phyloP scores from a whole-genome alignment of 2,329 filamentous ascomycete genomes.

The Aspergillus vadensis region DNA sequence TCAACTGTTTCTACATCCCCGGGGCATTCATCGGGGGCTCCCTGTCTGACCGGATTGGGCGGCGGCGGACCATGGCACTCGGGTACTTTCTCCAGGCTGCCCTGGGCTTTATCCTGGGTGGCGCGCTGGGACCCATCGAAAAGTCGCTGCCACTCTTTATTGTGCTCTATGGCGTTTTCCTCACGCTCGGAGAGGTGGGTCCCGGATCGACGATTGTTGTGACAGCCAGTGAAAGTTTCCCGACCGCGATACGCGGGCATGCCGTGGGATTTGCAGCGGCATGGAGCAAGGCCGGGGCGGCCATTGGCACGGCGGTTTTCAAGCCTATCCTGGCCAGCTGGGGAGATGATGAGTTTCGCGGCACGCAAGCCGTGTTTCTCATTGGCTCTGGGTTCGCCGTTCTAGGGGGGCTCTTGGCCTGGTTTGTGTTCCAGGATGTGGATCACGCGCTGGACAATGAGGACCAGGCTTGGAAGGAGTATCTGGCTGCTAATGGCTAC shows the following conservation, averaged over 20 bases:
- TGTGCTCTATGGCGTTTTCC: constrained; percentile 55
- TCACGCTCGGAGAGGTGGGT: constrained; percentile 53
- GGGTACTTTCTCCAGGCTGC: constrained; percentile 50
- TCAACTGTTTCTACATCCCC: constrained; percentile 56
- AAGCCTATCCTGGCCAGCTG: constrained; percentile 53
- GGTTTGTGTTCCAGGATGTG: constrained; percentile 51
- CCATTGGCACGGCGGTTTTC: constrained; percentile 56
- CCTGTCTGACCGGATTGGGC: constrained; percentile 53
- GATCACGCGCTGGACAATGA: constrained; percentile 47
- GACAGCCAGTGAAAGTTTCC: constrained; percentile 51
- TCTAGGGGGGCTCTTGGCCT: constrained; percentile 47
- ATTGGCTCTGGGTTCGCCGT: constrained; percentile 56
- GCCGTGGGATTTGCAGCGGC: constrained; percentile 53
- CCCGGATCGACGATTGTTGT: constrained; percentile 48
- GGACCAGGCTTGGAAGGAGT: constrained; percentile 49
- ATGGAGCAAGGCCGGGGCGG: constrained; percentile 54
- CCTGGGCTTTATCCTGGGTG: constrained; percentile 54
- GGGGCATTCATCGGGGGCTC: constrained; percentile 52
- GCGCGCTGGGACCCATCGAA: constrained; percentile 50
- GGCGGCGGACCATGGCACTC: constrained; percentile 54
- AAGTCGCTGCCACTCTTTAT: constrained; percentile 54
- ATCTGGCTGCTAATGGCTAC: constrained; percentile 48
- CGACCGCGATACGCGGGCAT: constrained; percentile 53
- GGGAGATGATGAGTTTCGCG: constrained; percentile 43
- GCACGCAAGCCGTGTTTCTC: constrained; percentile 54